Conservation (phyloP, 2,329 filamentous ascomycete genomes). For the Alternaria postmessia region DNA sequence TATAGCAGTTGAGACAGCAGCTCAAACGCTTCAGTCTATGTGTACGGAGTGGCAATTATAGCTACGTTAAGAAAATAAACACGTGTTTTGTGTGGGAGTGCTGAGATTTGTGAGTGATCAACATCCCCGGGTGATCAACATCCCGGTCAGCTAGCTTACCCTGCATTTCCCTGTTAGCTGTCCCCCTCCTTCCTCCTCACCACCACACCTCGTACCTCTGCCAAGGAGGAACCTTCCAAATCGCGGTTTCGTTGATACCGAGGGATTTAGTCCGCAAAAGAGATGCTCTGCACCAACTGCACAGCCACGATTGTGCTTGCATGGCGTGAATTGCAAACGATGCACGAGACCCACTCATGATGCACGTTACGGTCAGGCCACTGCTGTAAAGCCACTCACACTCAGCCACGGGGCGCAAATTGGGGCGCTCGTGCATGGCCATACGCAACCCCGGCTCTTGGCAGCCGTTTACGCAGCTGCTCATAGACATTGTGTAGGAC, state of each 20-base stretch:
- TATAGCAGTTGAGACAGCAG: no score
- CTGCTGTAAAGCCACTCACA: constrained; percentile 24
- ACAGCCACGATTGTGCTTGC: constrained; percentile 21
- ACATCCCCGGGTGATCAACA: no score
- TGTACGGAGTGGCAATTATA: no score
- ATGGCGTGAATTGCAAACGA: constrained; percentile 12
- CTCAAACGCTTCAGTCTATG: no score
- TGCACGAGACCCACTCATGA: constrained; percentile 28
- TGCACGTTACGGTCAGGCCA: constrained; percentile 28
- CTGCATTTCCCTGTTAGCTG: not conserved
- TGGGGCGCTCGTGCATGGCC: constrained; percentile 21
- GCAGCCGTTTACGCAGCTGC: constrained; percentile 8
- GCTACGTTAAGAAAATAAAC: no score
- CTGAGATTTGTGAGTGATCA: no score
- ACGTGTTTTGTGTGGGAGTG: no score
- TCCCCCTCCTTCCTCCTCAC: not conserved
- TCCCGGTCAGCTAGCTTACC: no score
- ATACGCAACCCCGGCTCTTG: constrained; percentile 11
- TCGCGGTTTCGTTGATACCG: not conserved
- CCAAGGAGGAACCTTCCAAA: not conserved
- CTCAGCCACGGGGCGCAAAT: constrained; percentile 31
- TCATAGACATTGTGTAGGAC: constrained; percentile 6
- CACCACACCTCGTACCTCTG: not conserved
- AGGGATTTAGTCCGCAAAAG: not conserved
- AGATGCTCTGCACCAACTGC: not conserved